Base-by-base conservation (phyloP, 495 filamentous ascomycete species). In the Immersiella caudata region DNA sequence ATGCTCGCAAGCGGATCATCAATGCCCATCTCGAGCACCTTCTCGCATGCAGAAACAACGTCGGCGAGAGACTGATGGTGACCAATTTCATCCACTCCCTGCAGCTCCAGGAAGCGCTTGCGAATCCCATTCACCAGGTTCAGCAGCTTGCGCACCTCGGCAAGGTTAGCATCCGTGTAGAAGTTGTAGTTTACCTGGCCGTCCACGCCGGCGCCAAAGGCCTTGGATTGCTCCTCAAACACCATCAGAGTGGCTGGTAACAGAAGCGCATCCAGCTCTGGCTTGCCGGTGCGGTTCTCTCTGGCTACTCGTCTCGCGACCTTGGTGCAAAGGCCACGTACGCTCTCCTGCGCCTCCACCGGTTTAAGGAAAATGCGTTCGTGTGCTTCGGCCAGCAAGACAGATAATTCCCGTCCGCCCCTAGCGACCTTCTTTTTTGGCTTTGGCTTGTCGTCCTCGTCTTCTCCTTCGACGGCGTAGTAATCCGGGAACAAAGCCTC, bases 1-100 rank as follows among this genome's bases (percentile, higher is more conserved):
- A 93, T 87, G 71, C 88, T 93, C 6, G 93, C 92, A 8, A 99
- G 82, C 0, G 96, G 93, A 61, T 97, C 92, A n/a, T 87, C 84
- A 72, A 97, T 89, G 35, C 85, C 81, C 75, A 96, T 86, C 51
- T 86, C 83, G 11, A 96, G 79, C 1, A 96, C 78, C 68, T 92
- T 88, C 49, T 90, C 85, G 69, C 91, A 96, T 40, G 85, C 87
- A 22, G 76, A 75, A 7, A 96, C 80, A 14, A 96, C 91, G 73
- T 97, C 93, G 26, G 84, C 81, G 14, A 96, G 82, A 1, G 83
- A 80, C 65, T 86, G 84, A 67, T 86, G 79, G 67, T 87, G 85
- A 1, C 79, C 80, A 60, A 87, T 87, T 67, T 87, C 85, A 64
- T 87, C 85, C 2, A 85, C 77, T 5, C 72, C 70, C 74, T 90